Base-by-base conservation (phyloP, 129 eudicot species). In the Centrapalus pauciflorus region DNA sequence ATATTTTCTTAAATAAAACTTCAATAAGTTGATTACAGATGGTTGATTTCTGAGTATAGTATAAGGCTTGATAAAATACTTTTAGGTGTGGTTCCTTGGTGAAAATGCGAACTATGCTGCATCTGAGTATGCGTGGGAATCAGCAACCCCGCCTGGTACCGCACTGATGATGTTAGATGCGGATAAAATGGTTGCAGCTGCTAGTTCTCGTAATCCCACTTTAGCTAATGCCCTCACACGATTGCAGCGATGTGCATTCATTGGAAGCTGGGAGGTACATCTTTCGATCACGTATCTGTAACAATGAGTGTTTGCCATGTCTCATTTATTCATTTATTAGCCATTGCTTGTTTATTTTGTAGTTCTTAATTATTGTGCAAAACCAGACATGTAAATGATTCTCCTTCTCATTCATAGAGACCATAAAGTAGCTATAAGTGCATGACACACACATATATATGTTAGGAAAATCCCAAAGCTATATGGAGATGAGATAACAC, bases 51-150 rank as follows among this genome's bases (percentile, higher is more conserved):
- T 60, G 61, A 30, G 66, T 49, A 8, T 48, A 33, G 7, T 70
- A 5, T 70, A 30, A 27, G 38, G 0, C 2, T 26, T 67, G 56
- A 63, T 67, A 11, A 45, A 35, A 55, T 38, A 38, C 65, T 59
- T 79, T 27, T 64, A 93, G 98, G 96, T 93, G 26, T 93, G 98
- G 98, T 93, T 93, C 77, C 96, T 93, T 78, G 98, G 98, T n/a
- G 98, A 93, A 86, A 93, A 93, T 82, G 98, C 98, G 73, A 93
- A 93, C 73, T 93, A 93, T 86, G 96, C 98, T 60, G 98, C 98
- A 55, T 88, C 98, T 40, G 98, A 93, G 68, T 93, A 88, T 71
- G 98, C 96, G 23, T 93, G 98, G 98, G 98, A 93, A 73, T 93
- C 98, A 14, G 95, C 95, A 65, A 93, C 95, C 54, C 98, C 98